These are phyloP conservation scores for Ogataea henricii DNA, from an alignment of 805 yeast genomes.

Conservation along the genomic window DNA sequence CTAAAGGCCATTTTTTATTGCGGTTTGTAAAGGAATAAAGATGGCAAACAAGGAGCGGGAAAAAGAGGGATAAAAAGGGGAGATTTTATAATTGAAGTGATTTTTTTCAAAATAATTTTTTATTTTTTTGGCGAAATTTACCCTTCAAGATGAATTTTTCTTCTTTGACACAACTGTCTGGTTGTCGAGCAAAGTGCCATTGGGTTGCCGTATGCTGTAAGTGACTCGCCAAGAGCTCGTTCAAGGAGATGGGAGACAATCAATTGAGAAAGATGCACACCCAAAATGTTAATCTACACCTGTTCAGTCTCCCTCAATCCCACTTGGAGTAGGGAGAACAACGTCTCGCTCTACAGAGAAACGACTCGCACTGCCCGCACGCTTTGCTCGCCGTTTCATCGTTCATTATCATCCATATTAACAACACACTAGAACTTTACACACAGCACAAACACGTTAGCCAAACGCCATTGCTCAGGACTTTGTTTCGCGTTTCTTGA, in stretches of 20 bases:
- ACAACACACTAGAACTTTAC: neutral
- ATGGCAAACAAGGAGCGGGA: neutral
- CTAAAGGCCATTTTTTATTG: constrained; percentile 7
- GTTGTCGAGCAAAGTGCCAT: no score
- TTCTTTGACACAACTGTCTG: no score
- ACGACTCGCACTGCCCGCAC: no score
- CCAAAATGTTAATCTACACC: no score
- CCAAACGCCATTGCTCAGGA: neutral
- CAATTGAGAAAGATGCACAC: no score
- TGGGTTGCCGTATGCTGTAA: no score
- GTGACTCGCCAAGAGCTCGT: no score
- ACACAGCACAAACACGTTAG: neutral
- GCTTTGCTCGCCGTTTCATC: neutral
- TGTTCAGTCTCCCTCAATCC: no score
- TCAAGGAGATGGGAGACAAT: no score
- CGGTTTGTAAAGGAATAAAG: neutral
- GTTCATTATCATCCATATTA: no score
- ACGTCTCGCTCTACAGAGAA: no score
- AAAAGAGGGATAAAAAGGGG: constrained; percentile 3
- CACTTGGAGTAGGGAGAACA: no score
- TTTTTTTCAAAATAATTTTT: neutral
- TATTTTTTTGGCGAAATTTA: neutral
- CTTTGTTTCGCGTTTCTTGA: constrained; percentile 17
- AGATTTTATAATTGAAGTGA: neutral
- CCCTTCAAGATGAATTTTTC: neutral